Conservation (phyloP, 2,329 filamentous ascomycete species). For the Ceratocystis cubensis region DNA sequence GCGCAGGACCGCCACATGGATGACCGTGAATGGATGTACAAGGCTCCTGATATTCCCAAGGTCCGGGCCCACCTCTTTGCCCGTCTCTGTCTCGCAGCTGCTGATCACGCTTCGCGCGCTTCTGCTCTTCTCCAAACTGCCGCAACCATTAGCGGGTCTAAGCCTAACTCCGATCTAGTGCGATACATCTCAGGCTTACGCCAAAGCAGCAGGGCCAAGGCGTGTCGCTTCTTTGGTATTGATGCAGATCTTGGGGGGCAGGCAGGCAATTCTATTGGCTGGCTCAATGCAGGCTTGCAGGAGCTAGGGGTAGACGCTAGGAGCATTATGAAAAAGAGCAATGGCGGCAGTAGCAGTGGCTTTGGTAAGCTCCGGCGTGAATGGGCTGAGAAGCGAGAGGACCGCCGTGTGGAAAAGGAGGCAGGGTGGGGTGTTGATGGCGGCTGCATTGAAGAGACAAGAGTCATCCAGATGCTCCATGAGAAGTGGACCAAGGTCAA, state of each 20-base stretch:
- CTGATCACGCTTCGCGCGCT: conserved; percentile 73
- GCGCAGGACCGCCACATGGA: conserved; percentile 69
- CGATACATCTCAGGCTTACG: conserved; percentile 66
- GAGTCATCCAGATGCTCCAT: conserved; percentile 76
- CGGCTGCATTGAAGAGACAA: conserved; percentile 69
- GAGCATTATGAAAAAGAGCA: conserved; percentile 35
- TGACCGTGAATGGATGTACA: conserved; percentile 95
- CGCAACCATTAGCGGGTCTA: conserved; percentile 26
- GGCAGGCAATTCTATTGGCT: conserved; percentile 74
- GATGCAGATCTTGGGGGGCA: conserved; percentile 75
- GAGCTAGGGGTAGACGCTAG: conserved; percentile 54
- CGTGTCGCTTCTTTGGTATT: conserved; percentile 80
- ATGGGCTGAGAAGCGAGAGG: conserved; percentile 65
- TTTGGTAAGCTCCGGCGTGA: conserved; percentile 58
- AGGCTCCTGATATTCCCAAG: conserved; percentile 72
- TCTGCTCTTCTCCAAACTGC: conserved; percentile 37
- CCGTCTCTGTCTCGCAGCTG: conserved; percentile 71
- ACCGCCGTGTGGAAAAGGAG: conserved; percentile 63
- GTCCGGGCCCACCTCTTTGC: conserved; percentile 82
- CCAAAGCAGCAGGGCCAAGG: conserved; percentile 65
- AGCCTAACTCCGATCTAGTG: conserved; percentile 52
- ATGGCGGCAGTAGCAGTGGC: conserved; percentile 34
- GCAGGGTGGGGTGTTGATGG: conserved; percentile 68
- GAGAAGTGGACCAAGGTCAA: conserved; percentile 88
- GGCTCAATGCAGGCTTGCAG: conserved; percentile 64